Percentiles rank a stretch among this genome's conserved stretches.
Conservation (phyloP, 2,329 filamentous ascomycete genomes). For the Ceratocystis alfenasii region DNA sequence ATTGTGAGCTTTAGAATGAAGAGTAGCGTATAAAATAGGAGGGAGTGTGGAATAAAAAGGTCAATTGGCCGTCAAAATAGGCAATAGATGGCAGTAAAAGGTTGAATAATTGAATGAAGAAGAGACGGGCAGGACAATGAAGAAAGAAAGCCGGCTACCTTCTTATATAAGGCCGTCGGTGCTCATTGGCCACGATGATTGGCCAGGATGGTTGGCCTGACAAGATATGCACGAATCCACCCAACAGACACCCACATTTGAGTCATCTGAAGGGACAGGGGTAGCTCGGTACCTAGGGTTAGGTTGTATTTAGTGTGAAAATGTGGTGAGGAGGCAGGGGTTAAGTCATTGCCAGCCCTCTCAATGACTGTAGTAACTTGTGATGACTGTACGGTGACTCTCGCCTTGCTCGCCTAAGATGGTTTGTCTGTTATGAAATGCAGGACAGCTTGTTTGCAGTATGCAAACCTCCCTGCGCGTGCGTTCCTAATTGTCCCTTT, state of each 20-base stretch:
- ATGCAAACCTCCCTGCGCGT: background rate
- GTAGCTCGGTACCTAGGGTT: background rate
- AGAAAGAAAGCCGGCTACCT: background rate
- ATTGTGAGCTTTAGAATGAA: slow-evolving; percentile 23
- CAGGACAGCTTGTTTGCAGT: background rate
- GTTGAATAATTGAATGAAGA: background rate
- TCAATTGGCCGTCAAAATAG: background rate
- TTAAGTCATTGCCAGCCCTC: background rate
- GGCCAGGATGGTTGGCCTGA: background rate
- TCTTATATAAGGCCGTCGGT: background rate
- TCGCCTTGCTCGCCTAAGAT: background rate
- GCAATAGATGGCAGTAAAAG: background rate
- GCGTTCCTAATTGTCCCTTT: background rate
- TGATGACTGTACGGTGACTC: background rate
- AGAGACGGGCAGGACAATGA: background rate
- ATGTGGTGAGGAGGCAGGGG: background rate
- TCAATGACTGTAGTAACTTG: background rate
- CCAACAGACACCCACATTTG: background rate
- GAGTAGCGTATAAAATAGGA: background rate
- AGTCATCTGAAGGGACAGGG: slow-evolving; percentile 2
- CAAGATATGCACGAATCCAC: background rate
- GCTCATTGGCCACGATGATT: background rate
- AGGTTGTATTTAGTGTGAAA: background rate
- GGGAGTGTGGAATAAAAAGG: background rate
- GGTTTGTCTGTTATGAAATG: background rate